Evolutionary conservation across 257 asterid species (phyloP).

Genomic region (Eucommia ulmoides): DNA sequence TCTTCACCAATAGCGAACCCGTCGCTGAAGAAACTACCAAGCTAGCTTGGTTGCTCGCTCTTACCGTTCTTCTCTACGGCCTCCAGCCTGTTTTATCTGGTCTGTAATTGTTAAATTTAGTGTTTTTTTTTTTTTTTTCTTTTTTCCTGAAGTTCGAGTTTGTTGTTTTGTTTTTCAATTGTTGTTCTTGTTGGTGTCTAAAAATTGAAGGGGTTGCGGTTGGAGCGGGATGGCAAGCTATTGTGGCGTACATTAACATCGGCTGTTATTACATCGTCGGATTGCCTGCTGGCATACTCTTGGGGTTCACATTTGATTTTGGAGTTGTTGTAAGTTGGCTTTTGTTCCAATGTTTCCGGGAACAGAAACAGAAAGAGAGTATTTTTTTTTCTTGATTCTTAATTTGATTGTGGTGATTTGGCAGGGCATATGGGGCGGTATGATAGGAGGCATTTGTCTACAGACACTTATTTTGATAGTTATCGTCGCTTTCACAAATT

Average conservation of each 20-base stretch:
- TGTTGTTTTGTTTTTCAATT: too few species aligned
- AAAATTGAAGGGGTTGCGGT: conserved; percentile 92
- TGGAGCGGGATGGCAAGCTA: conserved; percentile 92
- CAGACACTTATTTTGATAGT: conserved; percentile 58
- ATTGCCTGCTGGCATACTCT: conserved; percentile 54
- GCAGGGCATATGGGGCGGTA: conserved; percentile 90
- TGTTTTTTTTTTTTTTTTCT: too few species aligned
- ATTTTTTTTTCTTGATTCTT: background rate
- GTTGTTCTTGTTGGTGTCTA: too few species aligned
- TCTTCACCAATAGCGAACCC: background rate
- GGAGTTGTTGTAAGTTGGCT: conserved; percentile 32
- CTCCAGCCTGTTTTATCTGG: background rate
- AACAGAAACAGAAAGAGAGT: background rate
- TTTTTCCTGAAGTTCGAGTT: too few species aligned
- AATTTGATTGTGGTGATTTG: conserved; percentile 3
- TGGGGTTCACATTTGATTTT: conserved; percentile 48
- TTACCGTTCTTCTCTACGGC: background rate
- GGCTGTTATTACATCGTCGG: conserved; percentile 69
- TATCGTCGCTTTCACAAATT: conserved; percentile 42
- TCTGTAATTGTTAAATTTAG: too few species aligned
- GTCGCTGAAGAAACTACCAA: background rate
- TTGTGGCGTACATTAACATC: conserved; percentile 63
- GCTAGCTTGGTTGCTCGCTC: background rate
- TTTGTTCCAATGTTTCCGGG: background rate
- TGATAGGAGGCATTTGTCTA: conserved; percentile 64